These are phyloP conservation scores for Cutaneotrichosporon daszewskae DNA, from an alignment of 1,284 basidiomycete species.

Conservation along the genomic window DNA sequence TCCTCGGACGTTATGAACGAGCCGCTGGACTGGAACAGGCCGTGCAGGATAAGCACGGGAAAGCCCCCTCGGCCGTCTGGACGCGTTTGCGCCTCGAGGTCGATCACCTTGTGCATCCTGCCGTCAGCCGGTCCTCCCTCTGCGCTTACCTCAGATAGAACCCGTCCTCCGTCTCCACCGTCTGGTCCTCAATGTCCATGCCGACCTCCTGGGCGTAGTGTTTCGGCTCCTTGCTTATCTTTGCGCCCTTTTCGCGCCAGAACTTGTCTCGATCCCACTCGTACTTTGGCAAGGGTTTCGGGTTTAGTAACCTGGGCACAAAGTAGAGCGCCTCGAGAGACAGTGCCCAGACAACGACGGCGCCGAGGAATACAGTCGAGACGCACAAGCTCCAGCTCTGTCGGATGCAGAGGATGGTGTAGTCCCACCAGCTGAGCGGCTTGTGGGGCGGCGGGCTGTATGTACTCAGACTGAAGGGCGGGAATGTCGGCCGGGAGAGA, in stretches of 20 bases:
- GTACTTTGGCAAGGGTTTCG: constrained; percentile 25
- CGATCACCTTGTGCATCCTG: constrained; percentile 54
- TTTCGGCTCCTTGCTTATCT: constrained; percentile 53
- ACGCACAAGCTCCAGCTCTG: constrained; percentile 52
- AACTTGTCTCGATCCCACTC: constrained; percentile 54
- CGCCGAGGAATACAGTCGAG: constrained; percentile 52
- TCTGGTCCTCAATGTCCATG: constrained; percentile 56
- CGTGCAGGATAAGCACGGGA: constrained; percentile 59
- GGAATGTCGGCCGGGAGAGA: constrained; percentile 44
- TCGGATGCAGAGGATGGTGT: constrained; percentile 47
- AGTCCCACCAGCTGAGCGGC: constrained; percentile 27
- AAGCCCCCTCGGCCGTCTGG: constrained; percentile 53
- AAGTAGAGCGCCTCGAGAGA: constrained; percentile 30
- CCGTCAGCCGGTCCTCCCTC: constrained; percentile 2
- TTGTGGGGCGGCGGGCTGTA: constrained; percentile 38
- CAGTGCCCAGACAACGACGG: constrained; percentile 49
- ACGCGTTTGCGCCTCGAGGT: constrained; percentile 48
- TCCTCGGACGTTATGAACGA: constrained; percentile 61
- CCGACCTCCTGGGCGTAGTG: constrained; percentile 57
- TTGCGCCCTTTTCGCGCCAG: constrained; percentile 50
- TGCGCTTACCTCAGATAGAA: constrained; percentile 50
- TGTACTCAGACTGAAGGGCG: constrained; percentile 43
- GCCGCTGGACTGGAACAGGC: constrained; percentile 59
- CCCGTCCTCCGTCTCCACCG: constrained; percentile 57
- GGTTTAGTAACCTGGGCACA: constrained; percentile 36